These are phyloP conservation scores for Penicillium simplicissimum DNA, from an alignment of 495 filamentous ascomycete genomes.

Conservation along the genomic window DNA sequence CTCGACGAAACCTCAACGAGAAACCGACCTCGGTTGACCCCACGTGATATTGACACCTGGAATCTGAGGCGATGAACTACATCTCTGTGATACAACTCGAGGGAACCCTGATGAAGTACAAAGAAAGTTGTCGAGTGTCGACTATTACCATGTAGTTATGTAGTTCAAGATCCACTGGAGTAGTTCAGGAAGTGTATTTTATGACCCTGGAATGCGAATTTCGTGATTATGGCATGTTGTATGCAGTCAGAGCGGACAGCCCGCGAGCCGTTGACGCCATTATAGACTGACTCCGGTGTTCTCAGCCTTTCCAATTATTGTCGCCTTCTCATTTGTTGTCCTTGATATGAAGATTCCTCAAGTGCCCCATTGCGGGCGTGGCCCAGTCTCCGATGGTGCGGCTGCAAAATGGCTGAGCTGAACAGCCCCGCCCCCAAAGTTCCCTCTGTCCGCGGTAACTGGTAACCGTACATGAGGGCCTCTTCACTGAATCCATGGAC, in stretches of 20 bases:
- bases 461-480: not conserved
- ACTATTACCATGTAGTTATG: too few relatives aligned
- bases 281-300: not conserved
- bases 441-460: not conserved
- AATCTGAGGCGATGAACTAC: conserved; percentile 15
- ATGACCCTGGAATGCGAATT: not conserved
- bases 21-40: conserved; percentile 17
- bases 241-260: not conserved
- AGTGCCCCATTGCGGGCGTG: not conserved
- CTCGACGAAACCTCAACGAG: conserved; percentile 1
- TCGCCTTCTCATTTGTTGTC: not conserved
- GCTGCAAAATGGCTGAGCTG: conserved; percentile 1
- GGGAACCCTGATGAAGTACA: not conserved
- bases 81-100: not conserved
- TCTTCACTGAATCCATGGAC: not conserved
- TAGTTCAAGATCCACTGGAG: not conserved
- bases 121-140: not conserved
- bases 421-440: conserved; percentile 1
- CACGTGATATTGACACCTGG: conserved; percentile 21
- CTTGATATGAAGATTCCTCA: not conserved
- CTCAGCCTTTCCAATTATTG: not conserved
- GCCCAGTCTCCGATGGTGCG: not conserved
- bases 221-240: not conserved
- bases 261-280: not conserved
- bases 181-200: not conserved